Conservation (phyloP, 305 asterid genomes). For the Solanum hybrid region DNA sequence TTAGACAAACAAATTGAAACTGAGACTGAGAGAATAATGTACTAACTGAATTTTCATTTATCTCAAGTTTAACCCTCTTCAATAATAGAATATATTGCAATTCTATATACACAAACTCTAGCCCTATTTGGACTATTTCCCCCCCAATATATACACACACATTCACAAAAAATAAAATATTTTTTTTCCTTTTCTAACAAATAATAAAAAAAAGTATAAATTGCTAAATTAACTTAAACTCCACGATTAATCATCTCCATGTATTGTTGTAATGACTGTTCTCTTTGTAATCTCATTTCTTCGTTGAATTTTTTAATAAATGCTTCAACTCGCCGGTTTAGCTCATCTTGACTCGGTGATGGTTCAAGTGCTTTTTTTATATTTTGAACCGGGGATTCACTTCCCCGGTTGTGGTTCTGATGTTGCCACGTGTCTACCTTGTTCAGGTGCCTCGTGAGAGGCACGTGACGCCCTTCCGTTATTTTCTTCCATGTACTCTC, state of each 20-base stretch:
- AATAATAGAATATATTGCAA: neutral
- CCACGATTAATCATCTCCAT: slow-evolving; percentile 38
- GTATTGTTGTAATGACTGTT: slow-evolving; percentile 21
- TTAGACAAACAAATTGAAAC: neutral
- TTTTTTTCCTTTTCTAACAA: neutral
- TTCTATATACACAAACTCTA: neutral
- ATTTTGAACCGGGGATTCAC: neutral
- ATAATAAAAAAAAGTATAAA: neutral
- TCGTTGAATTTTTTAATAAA: slow-evolving; percentile 32
- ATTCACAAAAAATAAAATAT: neutral
- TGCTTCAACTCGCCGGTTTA: slow-evolving; percentile 31
- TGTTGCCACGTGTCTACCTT: slow-evolving; percentile 32
- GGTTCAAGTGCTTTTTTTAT: slow-evolving; percentile 2
- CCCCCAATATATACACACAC: neutral
- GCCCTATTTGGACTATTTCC: neutral
- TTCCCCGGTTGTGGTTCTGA: neutral
- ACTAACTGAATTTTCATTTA: neutral
- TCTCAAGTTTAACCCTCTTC: neutral
- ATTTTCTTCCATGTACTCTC: slow-evolving; percentile 72
- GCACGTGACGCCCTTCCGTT: slow-evolving; percentile 64
- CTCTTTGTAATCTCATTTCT: slow-evolving; percentile 35
- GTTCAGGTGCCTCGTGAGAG: slow-evolving; percentile 47
- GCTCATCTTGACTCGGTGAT: slow-evolving; percentile 27
- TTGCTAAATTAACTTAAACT: neutral
- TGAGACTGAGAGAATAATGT: neutral